Evolutionary conservation across 2,329 filamentous ascomycete species (phyloP).

Genomic region (Colletotrichum sp.): DNA sequence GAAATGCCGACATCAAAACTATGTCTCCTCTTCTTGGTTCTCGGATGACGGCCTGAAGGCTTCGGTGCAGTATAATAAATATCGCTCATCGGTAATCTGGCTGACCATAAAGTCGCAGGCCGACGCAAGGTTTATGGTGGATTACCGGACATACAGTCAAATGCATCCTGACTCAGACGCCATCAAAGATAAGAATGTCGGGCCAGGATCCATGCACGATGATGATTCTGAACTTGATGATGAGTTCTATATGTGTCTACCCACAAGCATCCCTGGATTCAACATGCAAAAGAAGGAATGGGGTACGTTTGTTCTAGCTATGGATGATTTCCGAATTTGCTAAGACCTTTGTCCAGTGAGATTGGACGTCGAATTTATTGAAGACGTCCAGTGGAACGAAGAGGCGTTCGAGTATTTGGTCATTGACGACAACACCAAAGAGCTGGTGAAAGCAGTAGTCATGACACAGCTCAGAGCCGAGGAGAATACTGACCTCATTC

Average conservation of each 20-base stretch:
- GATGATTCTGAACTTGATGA: not conserved
- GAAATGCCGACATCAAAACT: not conserved
- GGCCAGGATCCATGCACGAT: too few species aligned
- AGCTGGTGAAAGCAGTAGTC: conserved; percentile 34
- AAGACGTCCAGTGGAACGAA: conserved; percentile 13
- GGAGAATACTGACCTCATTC: conserved; percentile 30
- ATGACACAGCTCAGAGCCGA: conserved; percentile 18
- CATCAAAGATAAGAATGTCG: too few species aligned
- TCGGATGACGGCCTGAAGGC: not conserved
- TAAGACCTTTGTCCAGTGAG: too few species aligned
- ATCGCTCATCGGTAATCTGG: too few species aligned
- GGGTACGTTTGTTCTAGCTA: not conserved
- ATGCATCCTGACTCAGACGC: too few species aligned
- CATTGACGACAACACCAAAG: conserved; percentile 24
- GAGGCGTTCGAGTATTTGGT: conserved; percentile 24
- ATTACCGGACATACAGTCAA: too few species aligned
- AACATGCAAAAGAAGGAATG: not conserved
- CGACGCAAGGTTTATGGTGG: too few species aligned
- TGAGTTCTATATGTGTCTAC: not conserved
- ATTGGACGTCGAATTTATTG: not conserved
- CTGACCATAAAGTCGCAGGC: too few species aligned
- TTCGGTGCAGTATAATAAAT: too few species aligned
- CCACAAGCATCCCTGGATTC: not conserved
- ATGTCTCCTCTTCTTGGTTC: not conserved
- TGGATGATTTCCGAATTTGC: too few species aligned